Evolutionary conservation across 2,329 filamentous ascomycete genomes (phyloP), one percentile per base, ranked within the genome.

Genomic region (Hysterium pulicare): DNA sequence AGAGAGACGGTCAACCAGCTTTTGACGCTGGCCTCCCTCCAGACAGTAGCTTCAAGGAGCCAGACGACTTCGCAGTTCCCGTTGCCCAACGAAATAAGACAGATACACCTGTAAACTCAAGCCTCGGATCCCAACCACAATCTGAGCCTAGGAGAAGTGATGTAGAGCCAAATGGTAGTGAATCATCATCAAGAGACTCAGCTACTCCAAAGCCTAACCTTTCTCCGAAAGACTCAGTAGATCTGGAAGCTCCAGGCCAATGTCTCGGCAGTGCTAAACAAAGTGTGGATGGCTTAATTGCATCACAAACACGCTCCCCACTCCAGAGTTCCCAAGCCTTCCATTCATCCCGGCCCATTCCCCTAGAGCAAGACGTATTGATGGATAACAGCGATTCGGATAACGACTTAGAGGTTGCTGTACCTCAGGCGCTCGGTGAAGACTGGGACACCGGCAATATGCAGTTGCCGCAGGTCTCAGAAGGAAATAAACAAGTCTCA

Each of bases 31-130:
- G 16, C 3, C 54, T 64, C 17, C 60, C 61, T 16, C 61, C 60
- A n/a, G 59, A 64, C 42, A 63, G 60, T 2, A 62, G 58, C 33
- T 39, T 55, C 15, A 4, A 19, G 11, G 13, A 34, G 55, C 26
- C 16, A 5, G 23, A 22, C 22, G 31, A 24, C 20, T 23, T 37
- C 10, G 42, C 42, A 3, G 19, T 32, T 23, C 22, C 33, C 13
- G 21, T 4, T 7, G n/a, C 11, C 7, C 41, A 45, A 6, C 17
- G 20, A n/a, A 30, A 24, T 3, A 15, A 28, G 19, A n/a, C 9
- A 26, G 11, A 10, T 10, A 4, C 36, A 35, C 10, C 21, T 33
- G 10, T 13, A 41, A 1, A 38, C 50, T 11, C 23, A 44, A 11
- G 47, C 51, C 8, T 53, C 49, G 6, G 40, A 51, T 9, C 45